A percentile compares a stretch with the other conserved stretches of the same genome.
These are phyloP conservation scores for Cicer judaicum DNA, from an alignment of 306 rosid species.

Conservation along the genomic window DNA sequence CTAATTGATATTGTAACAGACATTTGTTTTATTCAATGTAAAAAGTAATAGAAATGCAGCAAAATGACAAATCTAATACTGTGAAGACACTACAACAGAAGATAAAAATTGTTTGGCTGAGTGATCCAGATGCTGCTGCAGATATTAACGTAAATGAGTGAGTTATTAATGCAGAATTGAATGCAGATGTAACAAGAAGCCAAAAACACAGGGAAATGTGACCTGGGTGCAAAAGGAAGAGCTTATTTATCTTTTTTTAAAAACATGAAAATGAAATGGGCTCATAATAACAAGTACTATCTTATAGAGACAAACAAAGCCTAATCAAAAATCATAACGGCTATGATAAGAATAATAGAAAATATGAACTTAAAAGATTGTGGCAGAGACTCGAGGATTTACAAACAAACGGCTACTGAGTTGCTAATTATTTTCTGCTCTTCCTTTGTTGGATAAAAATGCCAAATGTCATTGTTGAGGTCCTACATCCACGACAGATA, in stretches of 20 bases:
- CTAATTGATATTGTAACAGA: constrained; percentile 55
- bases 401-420: background rate
- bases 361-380: background rate
- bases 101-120: constrained; percentile 27
- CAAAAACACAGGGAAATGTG: constrained; percentile 1
- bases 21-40: constrained; percentile 32
- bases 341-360: background rate
- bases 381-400: background rate
- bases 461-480: constrained; percentile 5
- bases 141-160: background rate
- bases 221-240: background rate
- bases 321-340: background rate
- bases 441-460: background rate
- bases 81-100: constrained; percentile 29
- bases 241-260: background rate
- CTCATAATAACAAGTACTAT: constrained; percentile 1
- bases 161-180: constrained; percentile 13
- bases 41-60: constrained; percentile 34
- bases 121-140: constrained; percentile 32
- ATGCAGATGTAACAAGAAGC: constrained; percentile 28
- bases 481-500: background rate
- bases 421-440: background rate
- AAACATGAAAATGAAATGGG: background rate
- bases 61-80: constrained; percentile 10
- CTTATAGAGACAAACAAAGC: background rate